Conservation (phyloP, 164 flowering plant species). For the Nymphaea colorata region DNA sequence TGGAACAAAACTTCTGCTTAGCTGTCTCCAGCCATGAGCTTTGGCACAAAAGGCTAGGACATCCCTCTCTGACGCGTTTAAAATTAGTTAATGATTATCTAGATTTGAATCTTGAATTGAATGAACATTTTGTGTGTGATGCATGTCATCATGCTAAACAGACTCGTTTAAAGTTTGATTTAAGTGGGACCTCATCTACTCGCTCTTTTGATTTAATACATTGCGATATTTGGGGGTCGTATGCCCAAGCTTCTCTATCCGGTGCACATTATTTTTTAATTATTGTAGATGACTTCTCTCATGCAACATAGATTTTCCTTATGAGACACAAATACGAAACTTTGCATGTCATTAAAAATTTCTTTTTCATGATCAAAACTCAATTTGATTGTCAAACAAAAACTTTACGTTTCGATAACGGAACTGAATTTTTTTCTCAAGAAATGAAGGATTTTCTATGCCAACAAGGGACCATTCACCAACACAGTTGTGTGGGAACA, state of each 20-base stretch:
- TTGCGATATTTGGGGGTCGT: conserved; percentile 4
- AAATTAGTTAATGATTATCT: too few species aligned
- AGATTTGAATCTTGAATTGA: too few species aligned
- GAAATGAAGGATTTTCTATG: not conserved
- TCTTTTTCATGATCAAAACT: not conserved
- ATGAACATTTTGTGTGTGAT: not conserved
- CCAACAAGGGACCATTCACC: not conserved
- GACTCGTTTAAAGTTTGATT: not conserved
- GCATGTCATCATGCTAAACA: not conserved
- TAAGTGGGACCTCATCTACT: not conserved
- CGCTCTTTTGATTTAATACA: conserved; percentile 1
- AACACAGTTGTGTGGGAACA: not conserved
- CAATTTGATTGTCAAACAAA: not conserved
- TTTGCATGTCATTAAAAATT: not conserved
- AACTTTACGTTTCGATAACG: not conserved
- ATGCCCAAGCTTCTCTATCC: not conserved
- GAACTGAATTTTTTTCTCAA: not conserved
- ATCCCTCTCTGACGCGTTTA: too few species aligned
- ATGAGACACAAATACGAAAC: not conserved
- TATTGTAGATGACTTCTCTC: not conserved
- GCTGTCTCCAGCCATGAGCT: too few species aligned
- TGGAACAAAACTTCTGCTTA: too few species aligned
- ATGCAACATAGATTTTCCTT: not conserved
- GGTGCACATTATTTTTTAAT: conserved; percentile 4
- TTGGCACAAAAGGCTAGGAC: too few species aligned